phyloP scores from a whole-genome alignment of 176 grass and related monocot genomes.

The Aegilops tauschii region DNA sequence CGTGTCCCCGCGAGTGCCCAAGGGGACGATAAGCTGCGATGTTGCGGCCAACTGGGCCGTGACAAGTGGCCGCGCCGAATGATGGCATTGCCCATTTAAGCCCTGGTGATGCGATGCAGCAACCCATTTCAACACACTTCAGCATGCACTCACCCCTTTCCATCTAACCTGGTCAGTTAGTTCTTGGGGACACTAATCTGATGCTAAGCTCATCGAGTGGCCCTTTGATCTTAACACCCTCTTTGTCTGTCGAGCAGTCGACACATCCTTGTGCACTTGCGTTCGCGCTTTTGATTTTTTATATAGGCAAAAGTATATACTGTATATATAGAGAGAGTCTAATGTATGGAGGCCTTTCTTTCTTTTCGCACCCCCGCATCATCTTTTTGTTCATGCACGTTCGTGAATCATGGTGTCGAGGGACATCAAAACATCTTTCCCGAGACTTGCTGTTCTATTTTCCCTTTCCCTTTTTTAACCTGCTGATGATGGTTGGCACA shows the following conservation, averaged over 20 bases:
- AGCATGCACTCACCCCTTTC: slow-evolving; percentile 29
- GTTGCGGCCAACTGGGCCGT: neutral
- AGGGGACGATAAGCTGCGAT: neutral
- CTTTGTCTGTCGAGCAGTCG: slow-evolving; percentile 45
- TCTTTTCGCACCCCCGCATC: neutral
- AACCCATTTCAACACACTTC: neutral
- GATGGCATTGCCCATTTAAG: slow-evolving; percentile 13
- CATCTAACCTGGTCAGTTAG: slow-evolving; percentile 6
- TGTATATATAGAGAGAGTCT: neutral
- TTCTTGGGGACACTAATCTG: neutral
- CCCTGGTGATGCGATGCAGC: neutral
- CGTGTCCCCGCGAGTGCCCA: slow-evolving; percentile 26
- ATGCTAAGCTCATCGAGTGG: slow-evolving; percentile 26
- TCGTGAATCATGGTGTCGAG: slow-evolving; percentile 40
- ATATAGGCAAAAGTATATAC: slow-evolving; percentile 20
- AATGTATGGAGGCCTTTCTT: slow-evolving; percentile 1
- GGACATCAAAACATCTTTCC: slow-evolving; percentile 9
- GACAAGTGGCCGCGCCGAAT: slow-evolving; percentile 15
- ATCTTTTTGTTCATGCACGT: slow-evolving; percentile 34
- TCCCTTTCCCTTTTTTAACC: neutral
- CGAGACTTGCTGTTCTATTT: neutral
- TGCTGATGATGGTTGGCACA: slow-evolving; percentile 16
- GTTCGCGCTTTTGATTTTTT: neutral
- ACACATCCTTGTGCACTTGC: slow-evolving; percentile 56
- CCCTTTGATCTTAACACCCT: slow-evolving; percentile 27